phyloP scores from a whole-genome alignment of 495 filamentous ascomycete genomes.

The Aspergillus sclerotiicarbonarius region DNA sequence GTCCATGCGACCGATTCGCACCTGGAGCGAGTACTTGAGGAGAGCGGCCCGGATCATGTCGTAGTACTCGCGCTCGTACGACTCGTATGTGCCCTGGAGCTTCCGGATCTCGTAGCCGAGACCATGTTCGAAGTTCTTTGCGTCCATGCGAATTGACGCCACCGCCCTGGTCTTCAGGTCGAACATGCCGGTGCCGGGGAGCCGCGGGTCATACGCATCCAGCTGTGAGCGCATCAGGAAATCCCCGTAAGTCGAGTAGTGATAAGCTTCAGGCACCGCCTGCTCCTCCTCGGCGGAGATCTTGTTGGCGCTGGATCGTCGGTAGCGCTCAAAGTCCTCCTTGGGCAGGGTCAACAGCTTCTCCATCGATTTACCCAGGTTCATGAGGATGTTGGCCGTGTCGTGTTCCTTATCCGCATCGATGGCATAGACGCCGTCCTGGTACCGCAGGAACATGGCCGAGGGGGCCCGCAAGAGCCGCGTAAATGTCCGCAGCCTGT shows the following conservation, averaged over 20 bases:
- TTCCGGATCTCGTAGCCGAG: conserved; percentile 82
- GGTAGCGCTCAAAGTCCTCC: conserved; percentile 81
- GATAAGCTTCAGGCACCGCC: conserved; percentile 68
- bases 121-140: conserved; percentile 66
- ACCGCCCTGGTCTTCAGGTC: conserved; percentile 96
- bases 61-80: conserved; percentile 91
- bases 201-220: conserved; percentile 80
- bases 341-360: conserved; percentile 84
- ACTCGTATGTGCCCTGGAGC: conserved; percentile 74
- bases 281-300: conserved; percentile 63
- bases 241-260: conserved; percentile 86
- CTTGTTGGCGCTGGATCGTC: conserved; percentile 60
- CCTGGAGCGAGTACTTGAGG: conserved; percentile 95
- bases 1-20: conserved; percentile 95
- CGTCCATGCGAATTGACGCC: conserved; percentile 83
- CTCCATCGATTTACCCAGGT: conserved; percentile 93
- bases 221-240: conserved; percentile 96
- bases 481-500: conserved; percentile 64
- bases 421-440: conserved; percentile 87
- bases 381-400: conserved; percentile 76
- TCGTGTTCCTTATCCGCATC: conserved; percentile 96
- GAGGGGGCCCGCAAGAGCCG: conserved; percentile 64
- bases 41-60: conserved; percentile 96
- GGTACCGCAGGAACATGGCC: conserved; percentile 82
- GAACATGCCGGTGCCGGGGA: conserved; percentile 94